A percentile compares a stretch with the other conserved stretches of the same genome.
Conservation (phyloP, 2,329 filamentous ascomycete genomes). For the Aspergillus thermomutatus region DNA sequence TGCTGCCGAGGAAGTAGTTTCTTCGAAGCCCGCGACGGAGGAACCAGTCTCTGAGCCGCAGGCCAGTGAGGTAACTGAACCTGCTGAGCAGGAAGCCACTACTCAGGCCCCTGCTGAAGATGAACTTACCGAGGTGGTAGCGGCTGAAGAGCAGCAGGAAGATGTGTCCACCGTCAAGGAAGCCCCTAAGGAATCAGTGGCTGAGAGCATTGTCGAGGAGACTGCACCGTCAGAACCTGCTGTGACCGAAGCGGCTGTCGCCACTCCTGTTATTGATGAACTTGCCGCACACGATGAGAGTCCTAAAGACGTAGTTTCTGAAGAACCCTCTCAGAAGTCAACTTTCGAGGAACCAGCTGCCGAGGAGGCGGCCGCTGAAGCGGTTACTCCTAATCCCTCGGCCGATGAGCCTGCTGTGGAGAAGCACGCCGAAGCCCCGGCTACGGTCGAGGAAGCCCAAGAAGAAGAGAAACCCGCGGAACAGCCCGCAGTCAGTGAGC, state of each 20-base stretch:
- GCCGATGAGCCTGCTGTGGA: slow-evolving; percentile 1
- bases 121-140: neutral
- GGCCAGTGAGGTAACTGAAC: neutral
- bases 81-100: neutral
- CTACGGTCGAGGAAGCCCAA: neutral
- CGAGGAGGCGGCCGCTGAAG: too few species aligned
- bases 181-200: too few species aligned
- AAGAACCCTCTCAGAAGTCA: too few species aligned
- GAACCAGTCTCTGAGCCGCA: neutral
- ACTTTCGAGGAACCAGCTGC: too few species aligned
- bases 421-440: neutral
- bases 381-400: too few species aligned
- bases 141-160: neutral
- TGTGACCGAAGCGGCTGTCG: too few species aligned
- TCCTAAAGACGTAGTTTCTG: too few species aligned
- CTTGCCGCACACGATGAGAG: too few species aligned
- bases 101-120: neutral
- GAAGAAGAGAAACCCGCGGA: slow-evolving; percentile 1
- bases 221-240: too few species aligned
- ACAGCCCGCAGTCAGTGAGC: neutral
- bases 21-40: neutral
- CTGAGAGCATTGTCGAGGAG: neutral
- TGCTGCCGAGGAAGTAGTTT: neutral
- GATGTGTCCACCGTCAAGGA: too few species aligned
- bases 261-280: too few species aligned